Base-by-base conservation (phyloP, 1,139 yeast species). In the Geotrichum phurueaensis region DNA sequence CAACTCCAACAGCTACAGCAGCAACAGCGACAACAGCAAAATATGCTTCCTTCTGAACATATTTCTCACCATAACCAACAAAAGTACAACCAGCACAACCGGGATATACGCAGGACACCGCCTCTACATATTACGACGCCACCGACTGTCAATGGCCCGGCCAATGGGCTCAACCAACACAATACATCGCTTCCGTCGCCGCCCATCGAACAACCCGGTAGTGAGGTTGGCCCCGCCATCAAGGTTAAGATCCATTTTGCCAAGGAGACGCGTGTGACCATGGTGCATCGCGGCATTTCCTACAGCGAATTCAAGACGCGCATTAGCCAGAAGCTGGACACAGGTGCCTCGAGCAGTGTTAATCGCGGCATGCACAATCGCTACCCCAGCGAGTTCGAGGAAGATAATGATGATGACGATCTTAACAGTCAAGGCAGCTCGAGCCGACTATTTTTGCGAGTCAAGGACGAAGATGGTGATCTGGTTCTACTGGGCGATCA, bases 191-290 rank as follows among this genome's bases (percentile, higher is more conserved):
- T 15, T 7, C 51, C 20, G n/a, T 43, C 49, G 15, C 50, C 27
- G 39, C 47, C 25, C 43, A 27, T 52, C n/a, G 48, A 52, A 5
- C 18, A 31, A 18, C 15, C 20, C 13, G 33, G 39, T 18, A 27
- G 25, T 23, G 10, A 27, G n/a, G 15, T 6, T 15, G 15, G 2
- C 18, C 45, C 45, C 3, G 45, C 45, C 6, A 39, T 61, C 22
- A 61, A 61, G 49, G 51, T 61, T 9, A 61, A 61, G 49, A 57
- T 61, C 6, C 61, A 54, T 49, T 55, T 51, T 33, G 53, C 52
- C n/a, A 59, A 54, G 18, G 62, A 61, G 6, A 61, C 59, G 22
- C 53, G 63, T 25, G 60, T 58, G 5, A 60, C 59, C 20, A 50
- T 51, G 10, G 54, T 59, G 4, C 31, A 43, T 13, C 51, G 23